Percentiles rank a stretch among this genome's conserved stretches.
Evolutionary conservation across 73 alveolate species (phyloP).

Genomic region (Tetrahymena malaccensis): DNA sequence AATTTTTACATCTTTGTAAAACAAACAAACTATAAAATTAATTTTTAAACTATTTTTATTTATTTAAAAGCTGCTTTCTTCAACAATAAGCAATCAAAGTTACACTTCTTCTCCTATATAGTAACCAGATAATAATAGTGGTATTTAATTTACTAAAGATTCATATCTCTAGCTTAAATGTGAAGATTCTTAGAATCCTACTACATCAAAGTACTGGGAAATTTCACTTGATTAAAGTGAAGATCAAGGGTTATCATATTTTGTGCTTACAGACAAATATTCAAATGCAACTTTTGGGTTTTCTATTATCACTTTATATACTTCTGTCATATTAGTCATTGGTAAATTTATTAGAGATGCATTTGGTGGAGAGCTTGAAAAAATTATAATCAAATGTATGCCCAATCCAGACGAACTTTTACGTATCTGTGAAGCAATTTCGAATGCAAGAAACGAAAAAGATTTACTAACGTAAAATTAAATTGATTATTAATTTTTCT

Average conservation of each 20-base stretch:
- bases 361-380: constrained; percentile 49
- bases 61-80: background rate
- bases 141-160: background rate
- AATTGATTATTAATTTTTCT: too few relatives aligned
- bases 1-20: background rate
- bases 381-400: constrained; percentile 71
- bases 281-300: constrained; percentile 65
- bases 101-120: background rate
- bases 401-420: constrained; percentile 81
- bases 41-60: background rate
- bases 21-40: background rate
- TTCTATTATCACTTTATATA: constrained; percentile 77
- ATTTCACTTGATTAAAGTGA: background rate
- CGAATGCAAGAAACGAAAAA: constrained; percentile 73
- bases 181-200: background rate
- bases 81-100: background rate
- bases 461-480: constrained; percentile 46
- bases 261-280: constrained; percentile 63
- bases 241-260: constrained; percentile 60
- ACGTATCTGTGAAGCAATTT: constrained; percentile 84
- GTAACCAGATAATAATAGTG: background rate
- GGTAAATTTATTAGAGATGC: constrained; percentile 58
- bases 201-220: constrained; percentile 17
- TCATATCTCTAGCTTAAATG: constrained; percentile 3
- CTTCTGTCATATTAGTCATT: constrained; percentile 66